These are phyloP conservation scores for Mimosa bimucronata DNA, from an alignment of 306 rosid genomes.

Conservation along the genomic window DNA sequence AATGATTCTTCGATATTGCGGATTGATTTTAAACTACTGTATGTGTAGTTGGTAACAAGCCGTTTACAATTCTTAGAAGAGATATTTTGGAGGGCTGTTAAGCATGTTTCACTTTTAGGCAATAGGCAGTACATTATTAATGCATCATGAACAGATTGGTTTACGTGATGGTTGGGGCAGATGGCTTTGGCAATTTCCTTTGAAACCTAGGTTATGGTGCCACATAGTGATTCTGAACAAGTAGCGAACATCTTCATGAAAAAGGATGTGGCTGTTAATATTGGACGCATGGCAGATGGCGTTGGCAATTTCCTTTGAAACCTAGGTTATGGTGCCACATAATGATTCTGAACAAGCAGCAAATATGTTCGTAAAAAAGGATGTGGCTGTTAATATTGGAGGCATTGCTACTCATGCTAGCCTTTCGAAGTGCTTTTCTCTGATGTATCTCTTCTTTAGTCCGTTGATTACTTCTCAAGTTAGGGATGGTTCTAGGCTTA, in stretches of 20 bases:
- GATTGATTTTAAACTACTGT: background rate
- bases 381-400: background rate
- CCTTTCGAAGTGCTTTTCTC: background rate
- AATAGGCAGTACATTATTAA: background rate
- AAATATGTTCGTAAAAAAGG: background rate
- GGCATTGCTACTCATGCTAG: background rate
- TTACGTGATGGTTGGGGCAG: background rate
- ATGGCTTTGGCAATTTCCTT: background rate
- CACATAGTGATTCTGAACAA: background rate
- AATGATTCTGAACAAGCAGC: background rate
- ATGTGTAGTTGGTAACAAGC: background rate
- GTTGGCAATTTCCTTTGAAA: constrained; percentile 5
- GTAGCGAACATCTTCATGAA: background rate
- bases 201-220: background rate
- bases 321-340: background rate
- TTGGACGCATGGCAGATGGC: background rate
- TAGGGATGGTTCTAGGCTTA: background rate
- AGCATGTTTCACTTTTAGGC: background rate
- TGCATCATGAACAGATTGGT: background rate
- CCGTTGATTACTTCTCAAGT: background rate
- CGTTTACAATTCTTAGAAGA: background rate
- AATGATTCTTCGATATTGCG: background rate
- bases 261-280: background rate
- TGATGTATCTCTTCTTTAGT: background rate
- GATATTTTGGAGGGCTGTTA: background rate